Base-by-base conservation (phyloP, 306 rosid genomes). In the Cicer arietinum region DNA sequence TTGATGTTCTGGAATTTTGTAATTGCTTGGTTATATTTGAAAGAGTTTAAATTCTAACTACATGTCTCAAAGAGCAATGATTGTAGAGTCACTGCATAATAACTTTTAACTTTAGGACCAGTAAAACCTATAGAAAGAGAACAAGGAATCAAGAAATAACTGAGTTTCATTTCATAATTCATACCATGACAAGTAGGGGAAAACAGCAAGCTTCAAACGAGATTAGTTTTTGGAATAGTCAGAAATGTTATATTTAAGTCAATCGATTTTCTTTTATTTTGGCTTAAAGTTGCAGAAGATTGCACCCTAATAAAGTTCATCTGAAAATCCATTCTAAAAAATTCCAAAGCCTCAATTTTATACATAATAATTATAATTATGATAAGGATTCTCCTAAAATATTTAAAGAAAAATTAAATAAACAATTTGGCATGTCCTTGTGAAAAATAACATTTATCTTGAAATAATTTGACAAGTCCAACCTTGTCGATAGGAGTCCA, bases 11-110 rank as follows among this genome's bases (percentile, higher is more conserved):
- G 4, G 69, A 48, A 41, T 5, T 59, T 58, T 42, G 14, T 14
- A 57, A 25, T 10, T 46, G 62, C 44, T 10, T 61, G 37, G 10
- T 77, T 25, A 25, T 41, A 22, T 37, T 65, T 35, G 37, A 10
- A 54, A 16, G 60, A 13, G 13, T 43, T 64, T 9, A 30, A 50
- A 50, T 22, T 71, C 17, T 18, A 52, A 52, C 45, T 39, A 42
- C 69, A 67, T 72, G 76, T 25, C 56, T 48, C 18, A 30, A 58
- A 25, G 17, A 22, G 18, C 7, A 37, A 64, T 50, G 74, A 59
- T 66, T 50, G 44, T 22, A 58, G 35, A 44, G 6, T 7, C 17
- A 61, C 20, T 13, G 20, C 63, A 62, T 76, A 63, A 57, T 20
- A 52, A 60, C 1, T 46, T 35, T 25, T 60, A 67, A 9, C 16